Evolutionary conservation across 1,284 basidiomycete species (phyloP).

Genomic region (Wallemia ichthyophaga): DNA sequence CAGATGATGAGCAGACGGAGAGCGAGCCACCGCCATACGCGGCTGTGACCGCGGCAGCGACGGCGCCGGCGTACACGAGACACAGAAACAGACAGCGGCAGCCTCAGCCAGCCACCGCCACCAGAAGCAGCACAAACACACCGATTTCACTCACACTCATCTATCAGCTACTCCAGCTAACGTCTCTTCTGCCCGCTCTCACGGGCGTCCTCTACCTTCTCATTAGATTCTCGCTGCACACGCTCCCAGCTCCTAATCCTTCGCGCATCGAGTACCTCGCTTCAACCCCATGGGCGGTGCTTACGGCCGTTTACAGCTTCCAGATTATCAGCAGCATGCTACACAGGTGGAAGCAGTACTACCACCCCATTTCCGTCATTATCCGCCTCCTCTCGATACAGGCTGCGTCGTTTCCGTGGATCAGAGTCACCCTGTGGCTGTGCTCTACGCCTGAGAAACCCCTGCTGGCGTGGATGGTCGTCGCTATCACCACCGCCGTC

Average conservation of each 20-base stretch:
- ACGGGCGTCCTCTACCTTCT: neutral
- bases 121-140: too few species aligned
- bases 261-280: neutral
- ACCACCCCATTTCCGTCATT: neutral
- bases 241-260: neutral
- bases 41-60: neutral
- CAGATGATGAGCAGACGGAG: neutral
- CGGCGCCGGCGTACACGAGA: too few species aligned
- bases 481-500: neutral
- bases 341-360: neutral
- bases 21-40: neutral
- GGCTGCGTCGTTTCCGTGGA: neutral
- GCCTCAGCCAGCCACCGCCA: too few species aligned
- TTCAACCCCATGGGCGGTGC: neutral
- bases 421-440: neutral
- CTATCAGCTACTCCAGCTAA: neutral
- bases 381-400: neutral
- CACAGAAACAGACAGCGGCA: too few species aligned
- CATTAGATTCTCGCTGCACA: neutral
- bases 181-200: neutral
- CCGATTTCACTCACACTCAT: neutral
- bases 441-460: neutral
- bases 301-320: neutral
- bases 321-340: neutral
- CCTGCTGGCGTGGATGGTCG: neutral